A percentile compares a stretch with the other conserved stretches of the same genome.
phyloP scores from a whole-genome alignment of 1,284 basidiomycete species.

The Peniophora sp. region DNA sequence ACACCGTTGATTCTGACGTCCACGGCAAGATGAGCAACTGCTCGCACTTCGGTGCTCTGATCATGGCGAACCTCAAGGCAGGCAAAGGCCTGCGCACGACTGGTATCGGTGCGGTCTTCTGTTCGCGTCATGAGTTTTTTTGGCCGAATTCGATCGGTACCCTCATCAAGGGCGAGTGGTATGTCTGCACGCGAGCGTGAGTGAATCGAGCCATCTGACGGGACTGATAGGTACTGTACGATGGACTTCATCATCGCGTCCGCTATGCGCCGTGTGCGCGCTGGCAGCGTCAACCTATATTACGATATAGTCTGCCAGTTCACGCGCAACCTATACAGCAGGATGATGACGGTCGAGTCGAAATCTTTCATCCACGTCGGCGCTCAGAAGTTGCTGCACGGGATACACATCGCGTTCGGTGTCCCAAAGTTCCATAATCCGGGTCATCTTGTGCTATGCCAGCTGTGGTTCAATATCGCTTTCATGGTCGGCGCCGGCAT shows the following conservation, averaged over 20 bases:
- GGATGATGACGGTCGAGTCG: too few species aligned
- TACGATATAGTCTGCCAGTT: too few species aligned
- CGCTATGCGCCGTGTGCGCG: not conserved
- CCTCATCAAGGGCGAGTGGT: too few species aligned
- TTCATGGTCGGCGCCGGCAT: slow-evolving; percentile 6
- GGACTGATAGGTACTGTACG: not conserved
- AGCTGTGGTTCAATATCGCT: slow-evolving; percentile 15
- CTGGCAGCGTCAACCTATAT: too few species aligned
- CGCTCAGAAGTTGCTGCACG: too few species aligned
- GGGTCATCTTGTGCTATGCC: slow-evolving; percentile 10
- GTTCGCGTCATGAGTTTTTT: not conserved
- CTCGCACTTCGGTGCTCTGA: not conserved
- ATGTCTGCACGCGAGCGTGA: not conserved
- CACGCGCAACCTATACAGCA: too few species aligned
- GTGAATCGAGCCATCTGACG: not conserved
- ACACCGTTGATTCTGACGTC: not conserved
- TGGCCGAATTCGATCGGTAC: not conserved
- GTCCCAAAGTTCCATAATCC: slow-evolving; percentile 16
- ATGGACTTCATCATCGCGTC: not conserved
- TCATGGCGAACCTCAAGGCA: not conserved
- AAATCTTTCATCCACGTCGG: too few species aligned
- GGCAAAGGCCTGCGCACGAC: not conserved
- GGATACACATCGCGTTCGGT: not conserved
- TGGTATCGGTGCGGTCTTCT: not conserved
- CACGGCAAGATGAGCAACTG: not conserved